A percentile compares a stretch with the other conserved stretches of the same genome.
Evolutionary conservation across 768 basidiomycete genomes (phyloP).

Genomic region (Tricholoma hemisulphureum): DNA sequence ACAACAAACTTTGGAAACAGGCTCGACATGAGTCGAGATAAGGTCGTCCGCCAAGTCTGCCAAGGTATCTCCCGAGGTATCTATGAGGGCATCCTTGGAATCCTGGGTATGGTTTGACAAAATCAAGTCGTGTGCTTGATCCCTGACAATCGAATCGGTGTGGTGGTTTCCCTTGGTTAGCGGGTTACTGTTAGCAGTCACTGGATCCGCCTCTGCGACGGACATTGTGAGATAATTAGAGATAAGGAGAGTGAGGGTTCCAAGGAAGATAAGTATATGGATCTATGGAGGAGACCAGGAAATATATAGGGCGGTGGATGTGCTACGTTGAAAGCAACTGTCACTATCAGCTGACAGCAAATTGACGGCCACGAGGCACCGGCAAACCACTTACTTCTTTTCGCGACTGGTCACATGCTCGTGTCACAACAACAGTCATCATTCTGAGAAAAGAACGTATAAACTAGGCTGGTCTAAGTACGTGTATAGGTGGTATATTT

Average conservation of each 20-base stretch:
- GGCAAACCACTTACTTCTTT: slow-evolving; percentile 7
- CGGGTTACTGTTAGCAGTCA: slow-evolving; percentile 6
- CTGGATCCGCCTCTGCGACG: slow-evolving; percentile 12
- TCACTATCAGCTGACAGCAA: too few species aligned
- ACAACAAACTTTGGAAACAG: slow-evolving; percentile 9
- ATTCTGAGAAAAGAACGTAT: background rate
- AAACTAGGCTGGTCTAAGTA: slow-evolving; percentile 1
- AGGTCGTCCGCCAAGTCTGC: background rate
- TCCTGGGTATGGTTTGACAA: slow-evolving; percentile 8
- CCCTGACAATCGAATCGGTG: background rate
- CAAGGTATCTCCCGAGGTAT: slow-evolving; percentile 1
- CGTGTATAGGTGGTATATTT: slow-evolving; percentile 3
- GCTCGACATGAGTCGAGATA: slow-evolving; percentile 4
- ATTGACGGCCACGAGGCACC: too few species aligned
- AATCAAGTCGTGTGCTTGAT: slow-evolving; percentile 8
- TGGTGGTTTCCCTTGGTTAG: slow-evolving; percentile 10
- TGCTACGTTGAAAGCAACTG: too few species aligned
- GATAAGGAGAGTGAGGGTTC: slow-evolving; percentile 13
- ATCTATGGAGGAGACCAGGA: slow-evolving; percentile 1
- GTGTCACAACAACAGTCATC: slow-evolving; percentile 9
- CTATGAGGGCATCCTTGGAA: background rate
- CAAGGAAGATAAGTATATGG: slow-evolving; percentile 7
- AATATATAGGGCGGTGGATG: slow-evolving; percentile 16
- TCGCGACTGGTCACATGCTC: slow-evolving; percentile 19
- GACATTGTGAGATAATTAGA: slow-evolving; percentile 20